A percentile compares a stretch with the other conserved stretches of the same genome.
Evolutionary conservation across 768 basidiomycete species (phyloP).

Genomic region (Pleurotus djamor): DNA sequence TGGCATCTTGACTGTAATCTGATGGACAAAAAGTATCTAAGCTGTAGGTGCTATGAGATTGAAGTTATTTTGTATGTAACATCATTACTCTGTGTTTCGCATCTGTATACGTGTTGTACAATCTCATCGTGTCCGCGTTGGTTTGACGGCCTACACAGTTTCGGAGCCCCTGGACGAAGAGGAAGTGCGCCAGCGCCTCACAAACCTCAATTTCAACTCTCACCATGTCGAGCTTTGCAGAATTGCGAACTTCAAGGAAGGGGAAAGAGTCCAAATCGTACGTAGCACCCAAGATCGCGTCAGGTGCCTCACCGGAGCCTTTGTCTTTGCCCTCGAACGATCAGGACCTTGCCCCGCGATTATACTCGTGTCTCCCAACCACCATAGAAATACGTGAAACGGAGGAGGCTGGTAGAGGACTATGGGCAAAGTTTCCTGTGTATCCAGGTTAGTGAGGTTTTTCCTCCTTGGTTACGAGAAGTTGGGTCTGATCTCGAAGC

Average conservation of each 20-base stretch:
- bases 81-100: too few species aligned
- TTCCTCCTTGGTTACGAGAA: too few species aligned
- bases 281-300: slow-evolving; percentile 22
- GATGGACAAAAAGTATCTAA: too few species aligned
- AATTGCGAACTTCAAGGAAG: slow-evolving; percentile 25
- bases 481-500: background rate
- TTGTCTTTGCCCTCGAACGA: slow-evolving; percentile 17
- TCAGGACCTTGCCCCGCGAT: slow-evolving; percentile 13
- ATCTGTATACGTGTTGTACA: too few species aligned
- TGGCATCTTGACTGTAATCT: background rate
- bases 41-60: too few species aligned
- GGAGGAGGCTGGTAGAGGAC: slow-evolving; percentile 37
- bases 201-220: background rate
- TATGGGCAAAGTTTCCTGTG: slow-evolving; percentile 35
- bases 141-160: too few species aligned
- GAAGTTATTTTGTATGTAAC: too few species aligned
- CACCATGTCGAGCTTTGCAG: slow-evolving; percentile 20
- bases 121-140: too few species aligned
- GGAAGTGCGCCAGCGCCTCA: background rate
- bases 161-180: background rate
- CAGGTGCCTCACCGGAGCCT: slow-evolving; percentile 13
- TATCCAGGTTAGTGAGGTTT: slow-evolving; percentile 31
- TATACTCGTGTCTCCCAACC: slow-evolving; percentile 34
- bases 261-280: slow-evolving; percentile 29
- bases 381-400: slow-evolving; percentile 36